phyloP scores from a whole-genome alignment of 176 grass and related monocot genomes.

The Elaeis guineensis region DNA sequence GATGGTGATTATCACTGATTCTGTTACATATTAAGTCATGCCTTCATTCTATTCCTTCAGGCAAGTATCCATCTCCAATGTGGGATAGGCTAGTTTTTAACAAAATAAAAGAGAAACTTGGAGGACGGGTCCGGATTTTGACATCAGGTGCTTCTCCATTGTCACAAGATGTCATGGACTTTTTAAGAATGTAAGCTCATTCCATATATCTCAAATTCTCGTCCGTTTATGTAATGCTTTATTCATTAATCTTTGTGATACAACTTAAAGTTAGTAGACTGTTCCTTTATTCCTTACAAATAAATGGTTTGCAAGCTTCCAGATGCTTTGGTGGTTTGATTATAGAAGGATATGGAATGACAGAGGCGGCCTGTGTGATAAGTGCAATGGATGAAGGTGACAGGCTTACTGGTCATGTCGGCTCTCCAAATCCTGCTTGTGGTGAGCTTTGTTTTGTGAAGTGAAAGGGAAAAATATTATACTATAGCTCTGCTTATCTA shows the following conservation, averaged over 20 bases:
- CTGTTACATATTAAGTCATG: neutral
- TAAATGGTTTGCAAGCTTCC: slow-evolving; percentile 4
- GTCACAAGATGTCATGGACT: slow-evolving; percentile 90
- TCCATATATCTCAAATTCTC: slow-evolving; percentile 12
- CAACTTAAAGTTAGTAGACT: too few species aligned
- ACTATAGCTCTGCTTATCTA: too few species aligned
- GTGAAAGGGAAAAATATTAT: slow-evolving; percentile 8
- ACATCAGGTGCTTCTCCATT: slow-evolving; percentile 84
- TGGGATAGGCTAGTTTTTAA: slow-evolving; percentile 99
- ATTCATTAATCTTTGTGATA: too few species aligned
- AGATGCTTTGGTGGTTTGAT: slow-evolving; percentile 81
- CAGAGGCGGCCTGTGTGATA: slow-evolving; percentile 90
- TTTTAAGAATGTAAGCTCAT: slow-evolving; percentile 78
- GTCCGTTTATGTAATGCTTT: neutral
- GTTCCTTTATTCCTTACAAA: too few species aligned
- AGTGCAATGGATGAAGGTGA: slow-evolving; percentile 54
- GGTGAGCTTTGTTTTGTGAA: slow-evolving; percentile 40
- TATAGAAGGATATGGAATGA: slow-evolving; percentile 97
- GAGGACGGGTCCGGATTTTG: slow-evolving; percentile 81
- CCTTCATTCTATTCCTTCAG: slow-evolving; percentile 27
- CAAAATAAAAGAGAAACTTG: slow-evolving; percentile 91
- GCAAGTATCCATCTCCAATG: slow-evolving; percentile 68
- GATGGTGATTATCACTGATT: neutral
- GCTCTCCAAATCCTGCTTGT: slow-evolving; percentile 76
- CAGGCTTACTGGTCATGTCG: slow-evolving; percentile 76